Evolutionary conservation across 2,329 filamentous ascomycete species (phyloP), one percentile per base, ranked within the genome.

Genomic region (Fusarium metavorans): DNA sequence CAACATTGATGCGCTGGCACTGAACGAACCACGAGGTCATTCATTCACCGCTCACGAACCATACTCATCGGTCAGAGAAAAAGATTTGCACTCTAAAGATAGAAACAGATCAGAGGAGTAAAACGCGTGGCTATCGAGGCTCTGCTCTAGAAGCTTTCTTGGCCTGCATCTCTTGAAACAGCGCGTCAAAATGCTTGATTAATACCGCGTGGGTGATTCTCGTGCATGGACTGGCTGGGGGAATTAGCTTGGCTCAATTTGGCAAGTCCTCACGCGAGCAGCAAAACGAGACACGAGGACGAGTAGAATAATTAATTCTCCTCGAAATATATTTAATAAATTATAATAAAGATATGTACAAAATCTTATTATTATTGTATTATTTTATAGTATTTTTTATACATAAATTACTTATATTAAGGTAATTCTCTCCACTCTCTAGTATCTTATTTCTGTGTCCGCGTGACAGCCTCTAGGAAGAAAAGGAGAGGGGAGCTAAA

Each of bases 101-200:
- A 63, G 43, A 71, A 43, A 2, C 25, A 57, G 13, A 66, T 37
- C 25, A 57, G 48, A 14, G 56, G 37, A 45, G 16, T 14, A 41
- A 65, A 67, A 74, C 72, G 72, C 72, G 72, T 74, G 68, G 59
- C 65, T 66, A 72, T 23, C n/a, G 72, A 74, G 72, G 72, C 72
- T 74, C 58, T 63, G 72, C 50, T 50, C 16, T 50, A 16, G 11
- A 23, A 56, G 32, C 6, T 27, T 23, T 48, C 32, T 66, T 25
- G 35, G 41, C 69, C 25, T 69, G 68, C 71, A 74, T 68, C 65
- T 63, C 25, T 64, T 10, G 5, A 30, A 43, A 41, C 35, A 6
- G n/a, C 3, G n/a, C 37, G 48, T 45, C 39, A 35, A 45, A 56
- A 39, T 27, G 48, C 48, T 58, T 20, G 30, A 48, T 32, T 18